Base-by-base conservation (phyloP, 805 yeast species). In the Saccharomycopsis sp. region DNA sequence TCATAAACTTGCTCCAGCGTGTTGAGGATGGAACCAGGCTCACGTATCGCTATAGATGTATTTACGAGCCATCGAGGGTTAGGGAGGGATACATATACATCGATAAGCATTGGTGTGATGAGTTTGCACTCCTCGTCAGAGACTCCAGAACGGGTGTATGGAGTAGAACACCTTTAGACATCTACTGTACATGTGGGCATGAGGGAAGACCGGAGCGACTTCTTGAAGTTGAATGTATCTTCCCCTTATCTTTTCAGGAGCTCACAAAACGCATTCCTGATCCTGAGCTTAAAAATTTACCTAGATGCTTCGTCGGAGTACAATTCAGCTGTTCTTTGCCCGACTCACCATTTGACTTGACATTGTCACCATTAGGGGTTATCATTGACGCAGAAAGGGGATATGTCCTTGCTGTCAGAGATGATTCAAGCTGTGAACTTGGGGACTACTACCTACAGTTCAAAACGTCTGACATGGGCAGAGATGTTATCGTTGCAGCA, bases 321-420 rank as follows among this genome's bases (percentile, higher is more conserved):
- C 37, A 29, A 5, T 29, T 7, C 12, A 12, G 5, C 37, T 29
- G 37, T 12, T 5, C 37, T 5, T 7, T 29, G 12, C 37, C 37
- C 5, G 12, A 29, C 37, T 29, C 37, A 12, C 37, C 37, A 29
- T 29, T 5, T 29, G 37, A 12, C 5, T 29, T 29, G 37, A 12
- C 12, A 7, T 29, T 29, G 12, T 29, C 37, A 12, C 37, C 37
- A 29, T 80, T 88, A 63, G 97, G 97, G 57, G 79, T 91, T 29
- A 84, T 91, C 1, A 75, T 91, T 37, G 97, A 91, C 69, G 85
- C 96, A 2, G 80, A 75, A 54, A 80, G 80, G 60, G 97, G 97
- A 1, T 84, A 83, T 61, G 89, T 89, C 2, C 72, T 91, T 54
- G 89, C 87, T 1, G 87, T 96, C 2, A 78, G 97, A 60, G 77